Evolutionary conservation across 306 rosid genomes (phyloP).

Genomic region (Argentina anserina): DNA sequence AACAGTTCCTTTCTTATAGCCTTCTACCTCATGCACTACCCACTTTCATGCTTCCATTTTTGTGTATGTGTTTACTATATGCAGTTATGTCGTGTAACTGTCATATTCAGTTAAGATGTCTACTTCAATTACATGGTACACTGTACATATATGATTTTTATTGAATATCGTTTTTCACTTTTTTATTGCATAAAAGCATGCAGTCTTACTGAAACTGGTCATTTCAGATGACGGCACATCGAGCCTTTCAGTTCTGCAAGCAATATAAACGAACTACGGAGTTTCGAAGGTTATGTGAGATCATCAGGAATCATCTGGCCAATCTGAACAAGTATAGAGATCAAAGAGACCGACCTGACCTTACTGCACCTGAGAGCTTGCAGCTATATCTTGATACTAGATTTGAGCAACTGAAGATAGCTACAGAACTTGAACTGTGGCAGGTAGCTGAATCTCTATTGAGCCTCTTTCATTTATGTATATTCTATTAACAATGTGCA

Average conservation of each 20-base stretch:
- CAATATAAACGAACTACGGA: slow-evolving; percentile 92
- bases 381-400: slow-evolving; percentile 92
- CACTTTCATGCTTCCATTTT: not conserved
- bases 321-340: slow-evolving; percentile 92
- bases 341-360: slow-evolving; percentile 92
- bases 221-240: slow-evolving; percentile 95
- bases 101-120: not conserved
- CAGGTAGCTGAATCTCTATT: slow-evolving; percentile 47
- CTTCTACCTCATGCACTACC: not conserved
- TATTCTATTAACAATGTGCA: not conserved
- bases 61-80: not conserved
- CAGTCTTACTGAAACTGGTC: not conserved
- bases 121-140: not conserved
- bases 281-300: slow-evolving; percentile 90
- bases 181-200: not conserved
- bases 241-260: slow-evolving; percentile 99
- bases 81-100: not conserved
- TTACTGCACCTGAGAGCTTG: slow-evolving; percentile 85
- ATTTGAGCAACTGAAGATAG: slow-evolving; percentile 94
- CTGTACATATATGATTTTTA: not conserved
- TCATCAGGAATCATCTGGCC: slow-evolving; percentile 80
- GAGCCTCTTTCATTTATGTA: not conserved
- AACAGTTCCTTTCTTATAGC: not conserved
- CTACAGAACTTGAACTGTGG: slow-evolving; percentile 94
- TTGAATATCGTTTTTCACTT: not conserved